These are phyloP conservation scores for Boletus sp. DNA, from an alignment of 768 basidiomycete genomes.

Conservation along the genomic window DNA sequence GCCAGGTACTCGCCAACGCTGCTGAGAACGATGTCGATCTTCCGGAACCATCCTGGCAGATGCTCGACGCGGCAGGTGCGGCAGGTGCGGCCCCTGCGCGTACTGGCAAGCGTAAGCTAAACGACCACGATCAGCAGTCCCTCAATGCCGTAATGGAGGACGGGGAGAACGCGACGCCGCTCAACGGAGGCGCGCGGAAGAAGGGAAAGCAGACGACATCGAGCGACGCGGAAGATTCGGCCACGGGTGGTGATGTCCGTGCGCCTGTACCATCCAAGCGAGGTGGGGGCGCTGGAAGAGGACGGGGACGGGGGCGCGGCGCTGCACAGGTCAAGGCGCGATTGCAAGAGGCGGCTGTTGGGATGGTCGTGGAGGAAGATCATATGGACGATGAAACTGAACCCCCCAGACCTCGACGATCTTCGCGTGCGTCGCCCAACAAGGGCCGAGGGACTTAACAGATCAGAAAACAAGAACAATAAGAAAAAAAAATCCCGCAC, in stretches of 20 bases:
- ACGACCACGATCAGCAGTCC: slow-evolving; percentile 22
- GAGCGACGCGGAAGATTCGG: slow-evolving; percentile 20
- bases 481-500: background rate
- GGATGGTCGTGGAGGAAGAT: slow-evolving; percentile 30
- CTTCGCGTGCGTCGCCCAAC: slow-evolving; percentile 34
- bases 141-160: slow-evolving; percentile 29
- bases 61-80: slow-evolving; percentile 39
- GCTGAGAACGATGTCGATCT: slow-evolving; percentile 41
- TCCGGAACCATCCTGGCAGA: slow-evolving; percentile 56
- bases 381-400: slow-evolving; percentile 26
- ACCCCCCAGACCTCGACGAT: slow-evolving; percentile 32
- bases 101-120: slow-evolving; percentile 39
- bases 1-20: slow-evolving; percentile 46
- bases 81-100: slow-evolving; percentile 25
- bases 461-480: background rate
- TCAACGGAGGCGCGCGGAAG: slow-evolving; percentile 19
- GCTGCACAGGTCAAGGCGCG: slow-evolving; percentile 14
- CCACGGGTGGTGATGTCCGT: slow-evolving; percentile 8
- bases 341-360: slow-evolving; percentile 26
- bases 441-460: slow-evolving; percentile 26
- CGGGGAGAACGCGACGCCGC: slow-evolving; percentile 9
- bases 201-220: slow-evolving; percentile 19
- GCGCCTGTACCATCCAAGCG: slow-evolving; percentile 11
- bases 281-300: slow-evolving; percentile 17
- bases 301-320: slow-evolving; percentile 24